These are phyloP conservation scores for Claviceps spartinae DNA, from an alignment of 2,329 filamentous ascomycete species.

Conservation along the genomic window DNA sequence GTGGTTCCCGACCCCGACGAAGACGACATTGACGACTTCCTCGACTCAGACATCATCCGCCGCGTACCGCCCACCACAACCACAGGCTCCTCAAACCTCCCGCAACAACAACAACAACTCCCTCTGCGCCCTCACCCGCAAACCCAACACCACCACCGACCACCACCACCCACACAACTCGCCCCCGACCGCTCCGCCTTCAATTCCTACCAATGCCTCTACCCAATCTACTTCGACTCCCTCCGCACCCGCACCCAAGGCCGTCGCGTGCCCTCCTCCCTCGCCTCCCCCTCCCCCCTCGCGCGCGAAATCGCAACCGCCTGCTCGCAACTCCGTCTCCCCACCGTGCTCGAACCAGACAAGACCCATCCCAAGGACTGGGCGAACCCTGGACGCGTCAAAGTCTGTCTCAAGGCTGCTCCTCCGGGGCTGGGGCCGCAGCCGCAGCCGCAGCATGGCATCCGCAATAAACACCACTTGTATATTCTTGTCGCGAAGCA, in stretches of 20 bases:
- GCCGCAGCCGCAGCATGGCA: slow-evolving; percentile 3
- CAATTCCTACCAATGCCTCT: slow-evolving; percentile 75
- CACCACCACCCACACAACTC: slow-evolving; percentile 16
- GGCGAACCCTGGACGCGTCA: slow-evolving; percentile 86
- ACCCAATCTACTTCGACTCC: slow-evolving; percentile 90
- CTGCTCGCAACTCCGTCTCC: slow-evolving; percentile 56
- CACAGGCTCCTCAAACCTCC: background rate
- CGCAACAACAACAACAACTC: slow-evolving; percentile 11
- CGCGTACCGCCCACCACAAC: slow-evolving; percentile 16
- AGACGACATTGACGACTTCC: slow-evolving; percentile 59
- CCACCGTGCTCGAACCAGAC: slow-evolving; percentile 73
- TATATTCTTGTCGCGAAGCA: slow-evolving; percentile 69
- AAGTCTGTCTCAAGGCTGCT: slow-evolving; percentile 51
- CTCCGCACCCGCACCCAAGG: slow-evolving; percentile 62
- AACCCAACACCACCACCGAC: slow-evolving; percentile 14
- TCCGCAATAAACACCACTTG: slow-evolving; percentile 76
- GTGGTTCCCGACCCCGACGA: slow-evolving; percentile 66
- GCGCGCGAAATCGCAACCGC: slow-evolving; percentile 82
- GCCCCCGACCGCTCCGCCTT: slow-evolving; percentile 40
- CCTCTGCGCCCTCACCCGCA: background rate
- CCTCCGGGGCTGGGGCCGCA: background rate
- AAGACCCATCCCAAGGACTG: slow-evolving; percentile 95
- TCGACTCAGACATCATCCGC: slow-evolving; percentile 43
- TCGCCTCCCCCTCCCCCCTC: slow-evolving; percentile 73
- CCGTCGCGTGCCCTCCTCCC: slow-evolving; percentile 56